These are phyloP conservation scores for Euphrasia arctica DNA, from an alignment of 305 asterid species.

Conservation along the genomic window DNA sequence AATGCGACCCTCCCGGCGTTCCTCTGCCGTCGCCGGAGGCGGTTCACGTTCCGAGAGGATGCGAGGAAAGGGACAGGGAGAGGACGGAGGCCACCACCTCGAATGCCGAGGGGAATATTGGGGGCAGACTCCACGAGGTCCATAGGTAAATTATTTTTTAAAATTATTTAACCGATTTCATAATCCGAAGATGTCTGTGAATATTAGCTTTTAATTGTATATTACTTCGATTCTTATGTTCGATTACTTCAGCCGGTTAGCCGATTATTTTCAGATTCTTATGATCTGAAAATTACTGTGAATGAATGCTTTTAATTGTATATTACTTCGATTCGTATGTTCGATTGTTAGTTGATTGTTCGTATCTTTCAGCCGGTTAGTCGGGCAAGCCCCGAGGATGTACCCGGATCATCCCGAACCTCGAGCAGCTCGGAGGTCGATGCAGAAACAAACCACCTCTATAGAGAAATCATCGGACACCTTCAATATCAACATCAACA, in stretches of 20 bases:
- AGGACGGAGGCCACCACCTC: constrained; percentile 19
- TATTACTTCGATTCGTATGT: constrained; percentile 15
- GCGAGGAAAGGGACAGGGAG: constrained; percentile 23
- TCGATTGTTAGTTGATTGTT: neutral
- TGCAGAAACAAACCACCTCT: constrained; percentile 18
- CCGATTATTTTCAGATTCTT: too few relatives aligned
- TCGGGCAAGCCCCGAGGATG: constrained; percentile 31
- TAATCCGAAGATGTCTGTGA: neutral
- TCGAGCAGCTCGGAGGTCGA: constrained; percentile 27
- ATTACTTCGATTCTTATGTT: too few relatives aligned
- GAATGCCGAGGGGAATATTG: neutral
- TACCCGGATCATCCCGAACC: constrained; percentile 29
- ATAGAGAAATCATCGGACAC: constrained; percentile 24
- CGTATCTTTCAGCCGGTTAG: constrained; percentile 27
- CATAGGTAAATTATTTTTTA: constrained; percentile 20
- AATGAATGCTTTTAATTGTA: too few relatives aligned
- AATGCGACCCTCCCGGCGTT: constrained; percentile 23
- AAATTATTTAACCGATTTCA: neutral
- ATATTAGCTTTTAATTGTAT: too few relatives aligned
- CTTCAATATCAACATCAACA: constrained; percentile 8
- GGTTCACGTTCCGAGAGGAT: neutral
- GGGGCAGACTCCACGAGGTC: neutral
- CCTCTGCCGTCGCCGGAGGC: constrained; percentile 40
- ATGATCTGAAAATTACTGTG: too few relatives aligned
- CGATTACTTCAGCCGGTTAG: too few relatives aligned